Evolutionary conservation across 805 yeast genomes (phyloP), one percentile per base, ranked within the genome.

Genomic region (Saturnispora serradocipensis): DNA sequence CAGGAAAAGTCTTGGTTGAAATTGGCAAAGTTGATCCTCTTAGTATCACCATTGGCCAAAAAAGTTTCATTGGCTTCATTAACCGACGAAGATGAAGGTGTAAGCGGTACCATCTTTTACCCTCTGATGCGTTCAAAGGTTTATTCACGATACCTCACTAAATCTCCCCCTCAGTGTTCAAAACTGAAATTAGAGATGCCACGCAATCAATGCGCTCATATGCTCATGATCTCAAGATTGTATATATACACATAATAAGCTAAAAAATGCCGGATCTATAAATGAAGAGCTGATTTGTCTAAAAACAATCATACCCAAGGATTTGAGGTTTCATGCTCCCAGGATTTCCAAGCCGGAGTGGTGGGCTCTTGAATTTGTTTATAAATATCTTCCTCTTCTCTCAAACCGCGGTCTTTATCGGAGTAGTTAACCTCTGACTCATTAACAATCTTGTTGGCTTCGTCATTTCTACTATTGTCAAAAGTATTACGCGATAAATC

Each of bases 1-100:
- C 97, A 88, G 63, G 75, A 76, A 54, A 83, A 83, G 68, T 91
- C 97, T 73, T 91, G 99, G 69, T 93, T 91, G 76, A 90, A 89
- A 47, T 74, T 72, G 27, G 74, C 75, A 60, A 77, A 84, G 61
- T 56, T 56, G 16, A 56, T 45, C 16, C 47, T 28, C 36, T 34
- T 45, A 32, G 46, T 28, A 11, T 32, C 47, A 7, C 25, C 47
- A 30, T 30, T 30, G 13, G 38, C 18, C 15, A 30, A 11, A 2
- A 18, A 20, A n/a, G 47, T 30, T 30, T 32, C 38, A 45, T 24
- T 40, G 18, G 30, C 8, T 10, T 22, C 28, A 15, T 38, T 34
- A 3, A 5, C 11, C n/a, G 28, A 32, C 3, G 44, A 38, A 5
- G 24, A n/a, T 15, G 43, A 38, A 8, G 50, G 50, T 24, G 45